Percentiles rank a stretch among this genome's conserved stretches.
phyloP scores from a whole-genome alignment of 1,139 yeast genomes.

The Yamadazyma triangularis region DNA sequence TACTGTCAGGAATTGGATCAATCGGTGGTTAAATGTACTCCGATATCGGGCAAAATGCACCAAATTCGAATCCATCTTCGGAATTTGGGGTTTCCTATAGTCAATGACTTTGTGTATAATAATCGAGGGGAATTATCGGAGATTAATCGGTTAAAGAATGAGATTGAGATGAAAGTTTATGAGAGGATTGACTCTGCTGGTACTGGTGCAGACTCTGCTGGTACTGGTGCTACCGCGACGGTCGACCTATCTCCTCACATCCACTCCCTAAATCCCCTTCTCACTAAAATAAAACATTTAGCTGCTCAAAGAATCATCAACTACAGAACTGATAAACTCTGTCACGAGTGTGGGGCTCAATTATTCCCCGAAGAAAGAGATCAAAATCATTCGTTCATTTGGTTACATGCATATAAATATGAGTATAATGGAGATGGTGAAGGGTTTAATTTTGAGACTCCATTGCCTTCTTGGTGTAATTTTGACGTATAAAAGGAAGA shows the following conservation, averaged over 20 bases:
- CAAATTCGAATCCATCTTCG: conserved; percentile 74
- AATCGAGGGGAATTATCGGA: conserved; percentile 10
- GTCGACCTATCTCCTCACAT: too few relatives aligned
- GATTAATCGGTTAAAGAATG: conserved; percentile 17
- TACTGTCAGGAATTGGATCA: conserved; percentile 31
- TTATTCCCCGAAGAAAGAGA: conserved; percentile 33
- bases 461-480: conserved; percentile 43
- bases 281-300: conserved; percentile 5
- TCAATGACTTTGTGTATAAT: conserved; percentile 60
- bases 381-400: conserved; percentile 36
- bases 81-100: conserved; percentile 62
- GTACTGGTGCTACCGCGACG: too few relatives aligned
- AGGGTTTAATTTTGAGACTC: conserved; percentile 25
- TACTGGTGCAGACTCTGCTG: too few relatives aligned
- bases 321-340: conserved; percentile 4
- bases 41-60: conserved; percentile 73
- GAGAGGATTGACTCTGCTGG: conserved; percentile 11
- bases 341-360: conserved; percentile 38
- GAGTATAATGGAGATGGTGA: conserved; percentile 11
- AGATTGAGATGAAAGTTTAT: conserved; percentile 27
- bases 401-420: conserved; percentile 58
- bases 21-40: conserved; percentile 60
- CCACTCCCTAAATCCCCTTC: too few relatives aligned
- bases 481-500: too few relatives aligned
- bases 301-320: conserved; percentile 12